Evolutionary conservation across 352 stramenopile species (phyloP).

Genomic region (Lagenidium sp.): DNA sequence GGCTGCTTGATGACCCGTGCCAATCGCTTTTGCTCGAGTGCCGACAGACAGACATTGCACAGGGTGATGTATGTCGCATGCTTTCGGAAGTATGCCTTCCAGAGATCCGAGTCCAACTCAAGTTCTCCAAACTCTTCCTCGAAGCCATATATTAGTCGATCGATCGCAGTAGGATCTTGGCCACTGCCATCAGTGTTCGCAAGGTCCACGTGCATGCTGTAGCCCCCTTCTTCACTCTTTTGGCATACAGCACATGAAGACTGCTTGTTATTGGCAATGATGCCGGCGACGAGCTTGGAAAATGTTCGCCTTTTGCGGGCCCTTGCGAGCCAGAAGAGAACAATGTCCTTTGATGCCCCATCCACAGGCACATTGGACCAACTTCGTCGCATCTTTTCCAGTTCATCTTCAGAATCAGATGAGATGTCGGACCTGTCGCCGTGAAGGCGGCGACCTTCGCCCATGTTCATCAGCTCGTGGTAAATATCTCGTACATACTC

Average conservation of each 20-base stretch:
- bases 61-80: slow-evolving; percentile 90
- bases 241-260: slow-evolving; percentile 77
- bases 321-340: slow-evolving; percentile 89
- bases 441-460: slow-evolving; percentile 75
- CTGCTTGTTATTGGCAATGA: slow-evolving; percentile 76
- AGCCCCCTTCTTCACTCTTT: slow-evolving; percentile 52
- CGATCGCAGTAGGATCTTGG: slow-evolving; percentile 66
- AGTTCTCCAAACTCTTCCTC: slow-evolving; percentile 73
- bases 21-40: slow-evolving; percentile 42
- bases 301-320: slow-evolving; percentile 91
- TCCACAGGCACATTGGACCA: slow-evolving; percentile 81
- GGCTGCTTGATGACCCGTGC: slow-evolving; percentile 24
- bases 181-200: slow-evolving; percentile 50
- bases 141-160: slow-evolving; percentile 70
- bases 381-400: slow-evolving; percentile 79
- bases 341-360: slow-evolving; percentile 81
- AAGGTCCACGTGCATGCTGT: slow-evolving; percentile 80
- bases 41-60: slow-evolving; percentile 88
- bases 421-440: slow-evolving; percentile 91
- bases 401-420: slow-evolving; percentile 88
- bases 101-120: slow-evolving; percentile 88
- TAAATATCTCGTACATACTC: slow-evolving; percentile 97
- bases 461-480: slow-evolving; percentile 92
- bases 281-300: slow-evolving; percentile 79
- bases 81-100: slow-evolving; percentile 96